Evolutionary conservation across 2,329 filamentous ascomycete genomes (phyloP), one percentile per base, ranked within the genome.

Genomic region (Pseudogymnoascus sp.): DNA sequence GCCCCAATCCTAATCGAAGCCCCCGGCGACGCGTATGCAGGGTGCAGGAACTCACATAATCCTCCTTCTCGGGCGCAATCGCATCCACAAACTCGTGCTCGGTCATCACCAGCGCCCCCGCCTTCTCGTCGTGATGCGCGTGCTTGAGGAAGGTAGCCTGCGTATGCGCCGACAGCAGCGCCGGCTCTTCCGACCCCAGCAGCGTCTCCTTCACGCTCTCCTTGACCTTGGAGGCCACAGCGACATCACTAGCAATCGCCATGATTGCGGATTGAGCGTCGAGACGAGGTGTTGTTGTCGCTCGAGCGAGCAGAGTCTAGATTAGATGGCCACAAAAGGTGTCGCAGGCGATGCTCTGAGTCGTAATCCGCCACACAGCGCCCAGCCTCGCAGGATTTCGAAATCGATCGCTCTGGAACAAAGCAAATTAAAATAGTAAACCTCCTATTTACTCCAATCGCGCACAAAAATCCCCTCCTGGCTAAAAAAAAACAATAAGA

Each of bases 41-140:
- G 31, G 56, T 63, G 56, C 4, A 6, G 11, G 29, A 40, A 83
- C 90, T 86, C 80, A 97, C 93, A 78, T 95, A 97, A 79, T 97
- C 92, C 77, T 96, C 91, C 65, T 86, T 82, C 59, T 83, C 82
- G 4, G 95, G 95, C 70, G 91, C 93, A 78, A 99, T 86, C 29
- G 93, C 93, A 72, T 93, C 82, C 71, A 97, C 86, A 75, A 99
- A 99, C 74, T 96, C 85, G n/a, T 93, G 85, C 66, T 89, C 85
- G 53, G 83, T 86, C 84, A 99, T 89, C 73, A 84, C 91, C 63
- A 86, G 80, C 72, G 97, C 91, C 64, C 89, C 93, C 8, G 86
- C 82, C 69, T 86, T 81, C 65, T 87, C 80, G 72, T 96, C 91
- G 74, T 88, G 89, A 72, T 83, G 78, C 42, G 95, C 91, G 79